Evolutionary conservation across 1,284 basidiomycete species (phyloP).

Genomic region (Austroboletus rostrupii): DNA sequence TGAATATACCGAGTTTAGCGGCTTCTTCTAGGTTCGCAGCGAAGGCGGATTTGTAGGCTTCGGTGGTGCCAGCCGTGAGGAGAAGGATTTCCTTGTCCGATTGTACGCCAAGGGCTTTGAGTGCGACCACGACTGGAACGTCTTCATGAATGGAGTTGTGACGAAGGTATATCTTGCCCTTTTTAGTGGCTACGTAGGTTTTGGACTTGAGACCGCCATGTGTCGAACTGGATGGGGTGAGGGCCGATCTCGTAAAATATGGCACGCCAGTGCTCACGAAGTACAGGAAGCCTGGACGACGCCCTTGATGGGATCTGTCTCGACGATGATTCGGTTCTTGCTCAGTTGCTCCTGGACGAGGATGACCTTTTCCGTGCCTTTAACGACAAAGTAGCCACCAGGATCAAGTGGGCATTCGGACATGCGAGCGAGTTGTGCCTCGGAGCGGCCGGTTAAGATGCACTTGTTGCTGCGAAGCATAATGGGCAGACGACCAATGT

Average conservation of each 20-base stretch:
- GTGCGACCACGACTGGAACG: constrained; percentile 92
- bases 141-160: constrained; percentile 99
- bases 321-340: constrained; percentile 99
- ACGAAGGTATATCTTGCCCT: constrained; percentile 91
- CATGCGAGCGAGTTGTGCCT: constrained; percentile 86
- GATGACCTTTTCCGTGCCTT: constrained; percentile 99
- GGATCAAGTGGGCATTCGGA: constrained; percentile 97
- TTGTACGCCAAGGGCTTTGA: constrained; percentile 95
- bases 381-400: constrained; percentile 98
- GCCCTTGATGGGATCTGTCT: constrained; percentile 88
- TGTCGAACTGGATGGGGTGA: constrained; percentile 67
- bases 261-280: constrained; percentile 54
- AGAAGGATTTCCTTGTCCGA: constrained; percentile 98
- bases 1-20: constrained; percentile 86
- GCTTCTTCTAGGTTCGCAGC: constrained; percentile 94
- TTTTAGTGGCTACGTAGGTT: constrained; percentile 95
- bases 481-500: constrained; percentile 92
- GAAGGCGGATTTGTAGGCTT: constrained; percentile 86
- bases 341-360: constrained; percentile 98
- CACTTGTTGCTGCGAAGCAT: constrained; percentile 97
- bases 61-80: constrained; percentile 90
- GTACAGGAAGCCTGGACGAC: constrained; percentile 96
- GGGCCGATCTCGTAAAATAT: background rate
- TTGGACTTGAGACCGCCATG: constrained; percentile 98
- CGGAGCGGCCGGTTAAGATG: constrained; percentile 75